phyloP scores from a whole-genome alignment of 345 rosid species.

The Camelina hispida region DNA sequence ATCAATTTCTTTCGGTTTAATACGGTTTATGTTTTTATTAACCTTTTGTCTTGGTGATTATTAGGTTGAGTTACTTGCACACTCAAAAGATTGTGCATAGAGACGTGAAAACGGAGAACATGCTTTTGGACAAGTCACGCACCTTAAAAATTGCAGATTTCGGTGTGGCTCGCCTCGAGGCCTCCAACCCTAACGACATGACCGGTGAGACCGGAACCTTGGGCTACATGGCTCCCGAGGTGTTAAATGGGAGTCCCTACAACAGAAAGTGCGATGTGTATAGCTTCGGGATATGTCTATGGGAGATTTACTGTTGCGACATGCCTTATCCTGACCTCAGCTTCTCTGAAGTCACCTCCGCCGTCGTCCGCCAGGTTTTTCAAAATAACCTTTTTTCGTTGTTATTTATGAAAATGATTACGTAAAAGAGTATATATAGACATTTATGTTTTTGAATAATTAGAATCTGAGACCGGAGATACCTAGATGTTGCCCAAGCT shows the following conservation, averaged over 20 bases:
- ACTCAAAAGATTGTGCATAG: constrained; percentile 90
- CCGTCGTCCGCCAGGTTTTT: constrained; percentile 91
- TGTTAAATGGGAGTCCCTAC: constrained; percentile 89
- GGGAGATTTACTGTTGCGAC: constrained; percentile 99
- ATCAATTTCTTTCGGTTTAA: background rate
- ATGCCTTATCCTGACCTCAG: constrained; percentile 99
- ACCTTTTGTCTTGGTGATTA: no score
- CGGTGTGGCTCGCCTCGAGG: constrained; percentile 97
- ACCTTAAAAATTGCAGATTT: constrained; percentile 93
- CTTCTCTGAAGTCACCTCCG: constrained; percentile 95
- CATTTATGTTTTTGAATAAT: background rate
- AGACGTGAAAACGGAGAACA: constrained; percentile 98
- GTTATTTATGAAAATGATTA: no score
- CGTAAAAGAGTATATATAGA: no score
- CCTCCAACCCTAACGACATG: constrained; percentile 98
- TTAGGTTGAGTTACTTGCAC: constrained; percentile 92
- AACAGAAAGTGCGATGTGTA: constrained; percentile 96
- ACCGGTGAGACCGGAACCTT: constrained; percentile 99
- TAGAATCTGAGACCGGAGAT: constrained; percentile 97
- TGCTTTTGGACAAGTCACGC: constrained; percentile 89
- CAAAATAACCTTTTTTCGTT: background rate
- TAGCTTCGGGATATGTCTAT: constrained; percentile 95
- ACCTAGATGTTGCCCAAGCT: constrained; percentile 94
- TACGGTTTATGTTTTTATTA: background rate
- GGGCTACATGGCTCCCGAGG: constrained; percentile 99